These are phyloP conservation scores for Aspergillus hiratsukae DNA, from an alignment of 2,329 filamentous ascomycete species.

Conservation along the genomic window DNA sequence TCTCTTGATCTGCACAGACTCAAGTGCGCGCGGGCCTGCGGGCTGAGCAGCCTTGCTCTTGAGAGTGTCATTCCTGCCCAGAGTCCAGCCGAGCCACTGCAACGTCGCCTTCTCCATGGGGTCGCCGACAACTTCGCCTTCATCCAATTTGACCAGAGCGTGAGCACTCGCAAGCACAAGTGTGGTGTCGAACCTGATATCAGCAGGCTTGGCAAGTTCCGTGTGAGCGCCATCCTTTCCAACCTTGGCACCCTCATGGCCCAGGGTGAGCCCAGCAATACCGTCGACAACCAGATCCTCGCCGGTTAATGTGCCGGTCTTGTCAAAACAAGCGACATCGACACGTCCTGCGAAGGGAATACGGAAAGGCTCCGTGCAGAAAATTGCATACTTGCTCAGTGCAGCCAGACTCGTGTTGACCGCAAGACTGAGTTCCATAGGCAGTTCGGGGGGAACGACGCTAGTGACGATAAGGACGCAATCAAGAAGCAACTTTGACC, in stretches of 20 bases:
- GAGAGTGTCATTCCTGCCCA: conserved; percentile 85
- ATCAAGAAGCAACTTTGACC: conserved; percentile 93
- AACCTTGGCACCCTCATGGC: conserved; percentile 60
- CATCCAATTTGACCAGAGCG: conserved; percentile 90
- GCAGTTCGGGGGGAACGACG: conserved; percentile 95
- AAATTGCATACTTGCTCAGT: conserved; percentile 91
- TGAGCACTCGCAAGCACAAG: conserved; percentile 92
- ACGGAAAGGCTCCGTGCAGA: conserved; percentile 97
- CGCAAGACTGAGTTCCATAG: conserved; percentile 95
- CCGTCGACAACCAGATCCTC: conserved; percentile 97
- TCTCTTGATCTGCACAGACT: conserved; percentile 88
- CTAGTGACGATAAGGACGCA: conserved; percentile 97
- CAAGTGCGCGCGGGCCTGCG: conserved; percentile 45
- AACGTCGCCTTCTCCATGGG: conserved; percentile 99
- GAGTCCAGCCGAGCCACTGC: conserved; percentile 79
- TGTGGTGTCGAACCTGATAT: conserved; percentile 75
- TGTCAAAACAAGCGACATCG: conserved; percentile 96
- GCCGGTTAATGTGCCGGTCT: conserved; percentile 93
- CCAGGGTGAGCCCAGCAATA: conserved; percentile 81
- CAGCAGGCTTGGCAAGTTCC: conserved; percentile 65
- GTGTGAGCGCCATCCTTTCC: conserved; percentile 80
- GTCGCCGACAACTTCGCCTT: conserved; percentile 94
- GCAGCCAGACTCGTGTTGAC: conserved; percentile 97
- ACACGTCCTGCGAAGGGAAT: conserved; percentile 95
- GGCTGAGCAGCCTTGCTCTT: conserved; percentile 55